These are phyloP conservation scores for Pittosporum tobira DNA, from an alignment of 129 eudicot genomes.

Conservation along the genomic window DNA sequence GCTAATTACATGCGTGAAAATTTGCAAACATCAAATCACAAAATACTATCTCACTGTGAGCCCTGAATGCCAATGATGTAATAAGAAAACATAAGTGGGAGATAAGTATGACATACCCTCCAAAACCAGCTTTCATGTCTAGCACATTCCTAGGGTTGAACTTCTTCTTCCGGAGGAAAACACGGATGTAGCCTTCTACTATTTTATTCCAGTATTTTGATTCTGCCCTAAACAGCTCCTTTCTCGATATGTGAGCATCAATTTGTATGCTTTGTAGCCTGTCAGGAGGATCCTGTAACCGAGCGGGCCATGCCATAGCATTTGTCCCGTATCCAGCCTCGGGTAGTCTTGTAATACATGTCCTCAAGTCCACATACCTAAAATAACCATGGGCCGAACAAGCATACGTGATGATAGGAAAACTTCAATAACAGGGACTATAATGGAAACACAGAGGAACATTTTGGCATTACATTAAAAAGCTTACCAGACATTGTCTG, in stretches of 20 bases:
- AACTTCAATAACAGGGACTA: background rate
- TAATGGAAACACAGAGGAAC: background rate
- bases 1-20: background rate
- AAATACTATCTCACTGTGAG: background rate
- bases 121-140: constrained; percentile 99
- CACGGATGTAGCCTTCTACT: constrained; percentile 66
- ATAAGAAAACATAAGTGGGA: background rate
- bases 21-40: background rate
- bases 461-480: too few species aligned
- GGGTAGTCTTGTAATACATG: constrained; percentile 79
- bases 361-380: constrained; percentile 86
- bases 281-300: constrained; percentile 69
- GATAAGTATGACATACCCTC: constrained; percentile 52
- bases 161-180: constrained; percentile 47
- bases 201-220: constrained; percentile 89
- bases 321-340: constrained; percentile 77
- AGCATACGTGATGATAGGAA: background rate
- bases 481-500: constrained; percentile 80
- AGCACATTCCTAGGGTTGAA: constrained; percentile 71
- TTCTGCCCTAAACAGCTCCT: constrained; percentile 86
- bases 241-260: constrained; percentile 82
- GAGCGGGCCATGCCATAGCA: constrained; percentile 69
- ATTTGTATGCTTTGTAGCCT: constrained; percentile 77
- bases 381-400: constrained; percentile 4
- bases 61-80: background rate